Percentiles rank a stretch among this genome's conserved stretches.
Evolutionary conservation across 768 basidiomycete genomes (phyloP).

Genomic region (Lactarius hatsudake): DNA sequence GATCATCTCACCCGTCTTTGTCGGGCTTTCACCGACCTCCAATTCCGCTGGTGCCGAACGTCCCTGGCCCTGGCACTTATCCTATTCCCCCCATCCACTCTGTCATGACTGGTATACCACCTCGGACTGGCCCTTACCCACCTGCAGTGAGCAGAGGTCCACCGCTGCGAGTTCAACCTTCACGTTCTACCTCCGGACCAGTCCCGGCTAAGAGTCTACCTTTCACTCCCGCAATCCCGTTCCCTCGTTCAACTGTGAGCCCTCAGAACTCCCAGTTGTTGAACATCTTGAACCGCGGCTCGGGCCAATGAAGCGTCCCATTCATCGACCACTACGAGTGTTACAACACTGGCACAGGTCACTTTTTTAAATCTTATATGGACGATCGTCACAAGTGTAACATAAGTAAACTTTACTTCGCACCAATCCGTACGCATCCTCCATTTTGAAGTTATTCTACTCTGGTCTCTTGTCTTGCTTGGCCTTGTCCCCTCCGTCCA

Average conservation of each 20-base stretch:
- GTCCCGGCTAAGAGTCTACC: not conserved
- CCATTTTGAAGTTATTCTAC: constrained; percentile 22
- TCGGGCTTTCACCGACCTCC: constrained; percentile 16
- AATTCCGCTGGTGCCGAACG: constrained; percentile 16
- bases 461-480: constrained; percentile 19
- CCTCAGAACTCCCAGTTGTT: constrained; percentile 16
- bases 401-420: constrained; percentile 21
- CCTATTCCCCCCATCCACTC: constrained; percentile 6
- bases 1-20: constrained; percentile 27
- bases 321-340: not conserved
- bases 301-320: constrained; percentile 18
- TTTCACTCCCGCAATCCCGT: constrained; percentile 4
- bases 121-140: constrained; percentile 19
- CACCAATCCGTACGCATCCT: constrained; percentile 19
- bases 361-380: constrained; percentile 19
- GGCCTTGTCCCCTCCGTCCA: not conserved
- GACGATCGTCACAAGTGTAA: constrained; percentile 23
- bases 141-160: constrained; percentile 10
- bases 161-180: constrained; percentile 19
- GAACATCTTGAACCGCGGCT: constrained; percentile 23
- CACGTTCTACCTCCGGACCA: constrained; percentile 13
- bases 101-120: constrained; percentile 21
- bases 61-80: constrained; percentile 2
- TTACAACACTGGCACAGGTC: constrained; percentile 3
- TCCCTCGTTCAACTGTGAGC: not conserved